Conservation (phyloP, 225 moss, liverwort and hornwort genomes). For the Physcomitrellopsis africana region DNA sequence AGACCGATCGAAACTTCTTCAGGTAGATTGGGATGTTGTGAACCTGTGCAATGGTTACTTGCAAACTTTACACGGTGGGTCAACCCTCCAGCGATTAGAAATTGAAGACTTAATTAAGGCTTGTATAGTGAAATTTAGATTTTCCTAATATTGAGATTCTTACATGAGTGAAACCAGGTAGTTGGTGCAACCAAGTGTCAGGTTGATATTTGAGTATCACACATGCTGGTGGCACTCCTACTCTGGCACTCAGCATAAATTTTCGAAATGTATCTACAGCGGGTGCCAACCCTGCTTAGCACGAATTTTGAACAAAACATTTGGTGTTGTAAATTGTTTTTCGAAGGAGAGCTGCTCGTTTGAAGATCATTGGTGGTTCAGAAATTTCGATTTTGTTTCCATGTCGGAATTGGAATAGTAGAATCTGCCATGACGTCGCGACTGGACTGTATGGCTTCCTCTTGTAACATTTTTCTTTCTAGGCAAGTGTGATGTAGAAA, state of each 20-base stretch:
- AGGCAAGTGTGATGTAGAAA: no score
- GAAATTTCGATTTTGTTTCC: no score
- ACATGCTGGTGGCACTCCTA: slow-evolving; percentile 24
- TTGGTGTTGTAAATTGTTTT: no score
- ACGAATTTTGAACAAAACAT: no score
- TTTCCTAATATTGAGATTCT: slow-evolving; percentile 33
- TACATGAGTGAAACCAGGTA: slow-evolving; percentile 31
- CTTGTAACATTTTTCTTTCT: no score
- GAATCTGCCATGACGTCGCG: no score
- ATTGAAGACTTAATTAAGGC: slow-evolving; percentile 36
- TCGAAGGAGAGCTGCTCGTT: no score
- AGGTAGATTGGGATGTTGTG: slow-evolving; percentile 52
- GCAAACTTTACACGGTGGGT: slow-evolving; percentile 28
- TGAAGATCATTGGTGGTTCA: no score
- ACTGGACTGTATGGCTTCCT: no score
- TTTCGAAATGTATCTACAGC: slow-evolving; percentile 3
- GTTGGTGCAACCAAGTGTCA: slow-evolving; percentile 35
- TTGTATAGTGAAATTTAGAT: slow-evolving; percentile 4
- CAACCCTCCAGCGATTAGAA: slow-evolving; percentile 27
- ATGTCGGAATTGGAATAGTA: no score
- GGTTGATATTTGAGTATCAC: slow-evolving; percentile 34
- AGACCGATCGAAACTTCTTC: slow-evolving; percentile 33
- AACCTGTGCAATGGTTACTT: slow-evolving; percentile 54
- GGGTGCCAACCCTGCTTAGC: no score
- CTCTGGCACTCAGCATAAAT: slow-evolving; percentile 27